phyloP scores from a whole-genome alignment of 805 yeast genomes.

The Pichia exigua region DNA sequence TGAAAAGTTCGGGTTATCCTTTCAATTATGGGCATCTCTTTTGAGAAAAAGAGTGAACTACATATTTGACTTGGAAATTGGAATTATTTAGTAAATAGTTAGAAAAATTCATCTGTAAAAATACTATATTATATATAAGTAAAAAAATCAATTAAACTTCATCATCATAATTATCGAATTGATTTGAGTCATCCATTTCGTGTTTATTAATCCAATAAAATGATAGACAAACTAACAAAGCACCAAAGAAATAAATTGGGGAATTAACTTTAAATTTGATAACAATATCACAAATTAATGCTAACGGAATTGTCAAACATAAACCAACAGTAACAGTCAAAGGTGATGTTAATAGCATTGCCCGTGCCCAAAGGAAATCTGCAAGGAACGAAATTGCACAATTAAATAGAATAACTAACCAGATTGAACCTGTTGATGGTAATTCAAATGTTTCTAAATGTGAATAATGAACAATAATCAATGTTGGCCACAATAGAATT shows the following conservation, averaged over 20 bases:
- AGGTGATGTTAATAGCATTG: conserved; percentile 89
- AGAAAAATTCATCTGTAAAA: neutral
- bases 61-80: neutral
- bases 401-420: conserved; percentile 51
- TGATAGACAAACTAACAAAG: conserved; percentile 68
- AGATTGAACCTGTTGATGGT: conserved; percentile 49
- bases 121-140: neutral
- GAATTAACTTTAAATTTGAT: conserved; percentile 59
- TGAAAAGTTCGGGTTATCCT: conserved; percentile 45
- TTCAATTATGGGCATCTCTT: conserved; percentile 21
- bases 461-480: conserved; percentile 53
- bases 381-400: conserved; percentile 75
- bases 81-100: neutral
- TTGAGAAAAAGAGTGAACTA: neutral
- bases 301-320: conserved; percentile 87
- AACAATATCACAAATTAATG: conserved; percentile 83
- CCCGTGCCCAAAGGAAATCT: conserved; percentile 94
- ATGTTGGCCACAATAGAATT: conserved; percentile 72
- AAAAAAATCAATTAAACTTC: neutral
- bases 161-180: neutral
- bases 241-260: conserved; percentile 66
- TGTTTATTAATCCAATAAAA: conserved; percentile 77
- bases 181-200: conserved; percentile 49
- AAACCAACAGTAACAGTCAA: conserved; percentile 93
- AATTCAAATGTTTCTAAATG: conserved; percentile 66